Evolutionary conservation across 345 rosid species (phyloP), one percentile per base, ranked within the genome.

Genomic region (Iberis pinnata): DNA sequence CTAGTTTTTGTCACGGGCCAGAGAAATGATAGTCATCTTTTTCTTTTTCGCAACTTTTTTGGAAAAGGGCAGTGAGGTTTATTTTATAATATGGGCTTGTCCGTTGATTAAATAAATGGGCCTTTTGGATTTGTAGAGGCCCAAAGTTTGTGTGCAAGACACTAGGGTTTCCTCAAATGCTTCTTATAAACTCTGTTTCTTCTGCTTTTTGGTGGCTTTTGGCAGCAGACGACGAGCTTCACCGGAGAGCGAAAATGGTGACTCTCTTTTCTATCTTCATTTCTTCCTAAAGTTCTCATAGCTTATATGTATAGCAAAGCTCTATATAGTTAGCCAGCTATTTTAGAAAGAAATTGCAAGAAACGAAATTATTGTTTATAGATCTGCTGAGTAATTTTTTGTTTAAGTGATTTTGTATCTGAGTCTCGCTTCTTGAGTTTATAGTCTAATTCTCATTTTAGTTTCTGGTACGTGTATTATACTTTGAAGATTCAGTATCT

Each of bases 241-340:
- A 41, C 31, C 45, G 19, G 19, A 36, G 36, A 65, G 60, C 60
- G 37, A 66, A 66, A 58, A 58, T 58, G 70, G 70, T 66, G 43
- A 43, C 1, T 43, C 19, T 44, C 55, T 44, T 35, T 10, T 15
- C 56, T 15, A 12, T 9, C 16, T 58, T 16, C 4, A 0, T 43
- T 2, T 37, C 48, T 2, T 12, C 33, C 8, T 29, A 6, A 4
- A 7, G 12, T 17, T 48, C 4, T 41, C 7, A 1, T 31, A 33
- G 13, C 4, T 24, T 18, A 39, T 4, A 13, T 8, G 12, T 39
- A 7, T 22, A 9, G 4, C 49, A 17, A 36, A 22, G 20, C 7
- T 40, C 5, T 48, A 26, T 64, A 31, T 49, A 3, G n/a, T 12
- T 12, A 1, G 12, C 1, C 8, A 25, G 31, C 12, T 14, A n/a